Percentiles rank a stretch among this genome's conserved stretches.
Conservation (phyloP, 257 asterid species). For the Forsythia viridissima region DNA sequence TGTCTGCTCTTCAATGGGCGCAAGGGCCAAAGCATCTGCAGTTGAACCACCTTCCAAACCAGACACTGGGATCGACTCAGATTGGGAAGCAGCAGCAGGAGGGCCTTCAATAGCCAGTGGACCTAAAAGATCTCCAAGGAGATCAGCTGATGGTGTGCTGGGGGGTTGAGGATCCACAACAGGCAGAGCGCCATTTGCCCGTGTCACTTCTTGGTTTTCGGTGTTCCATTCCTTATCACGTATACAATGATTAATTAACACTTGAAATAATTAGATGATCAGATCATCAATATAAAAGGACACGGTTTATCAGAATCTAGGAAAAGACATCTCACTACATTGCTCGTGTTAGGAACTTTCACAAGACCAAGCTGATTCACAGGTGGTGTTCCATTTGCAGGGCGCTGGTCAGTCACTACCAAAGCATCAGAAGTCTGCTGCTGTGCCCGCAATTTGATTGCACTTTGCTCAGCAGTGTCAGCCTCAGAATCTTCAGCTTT, state of each 20-base stretch:
- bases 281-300: constrained; percentile 18
- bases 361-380: constrained; percentile 74
- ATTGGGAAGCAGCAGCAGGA: constrained; percentile 41
- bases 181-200: constrained; percentile 67
- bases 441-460: constrained; percentile 82
- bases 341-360: constrained; percentile 63
- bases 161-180: constrained; percentile 77
- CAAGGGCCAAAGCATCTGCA: constrained; percentile 75
- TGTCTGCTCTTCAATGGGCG: constrained; percentile 66
- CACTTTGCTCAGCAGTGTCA: constrained; percentile 96
- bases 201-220: constrained; percentile 47
- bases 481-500: constrained; percentile 88
- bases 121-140: constrained; percentile 83
- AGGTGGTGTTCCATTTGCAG: constrained; percentile 66
- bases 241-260: constrained; percentile 23
- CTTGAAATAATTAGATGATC: constrained; percentile 7
- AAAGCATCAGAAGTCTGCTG: constrained; percentile 84
- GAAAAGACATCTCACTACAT: constrained; percentile 50
- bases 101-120: constrained; percentile 84
- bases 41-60: constrained; percentile 41
- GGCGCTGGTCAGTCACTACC: constrained; percentile 72
- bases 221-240: constrained; percentile 52
- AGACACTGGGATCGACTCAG: constrained; percentile 48
- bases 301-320: constrained; percentile 17
- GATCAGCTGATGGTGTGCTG: constrained; percentile 67